These are phyloP conservation scores for Vigna nakashimae DNA, from an alignment of 306 rosid genomes.

Conservation along the genomic window DNA sequence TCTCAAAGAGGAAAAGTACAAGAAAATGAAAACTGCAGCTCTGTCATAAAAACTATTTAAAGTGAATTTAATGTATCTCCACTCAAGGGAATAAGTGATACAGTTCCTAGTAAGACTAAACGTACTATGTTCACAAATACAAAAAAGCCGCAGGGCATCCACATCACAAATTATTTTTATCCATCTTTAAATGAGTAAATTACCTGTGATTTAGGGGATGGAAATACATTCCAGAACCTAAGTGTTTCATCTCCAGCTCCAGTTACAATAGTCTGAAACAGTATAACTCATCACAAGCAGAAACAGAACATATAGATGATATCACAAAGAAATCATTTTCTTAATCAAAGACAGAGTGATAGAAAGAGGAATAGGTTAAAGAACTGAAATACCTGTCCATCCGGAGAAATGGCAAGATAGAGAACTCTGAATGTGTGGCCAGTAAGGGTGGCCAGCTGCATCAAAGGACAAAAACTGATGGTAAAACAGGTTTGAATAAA, in stretches of 20 bases:
- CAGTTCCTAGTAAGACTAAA: constrained; percentile 11
- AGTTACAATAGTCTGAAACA: constrained; percentile 92
- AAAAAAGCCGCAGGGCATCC: constrained; percentile 10
- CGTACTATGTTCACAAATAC: constrained; percentile 31
- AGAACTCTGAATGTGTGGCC: constrained; percentile 97
- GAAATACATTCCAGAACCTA: constrained; percentile 97
- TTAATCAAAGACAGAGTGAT: not conserved
- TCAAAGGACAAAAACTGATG: constrained; percentile 37
- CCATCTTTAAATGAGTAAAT: constrained; percentile 36
- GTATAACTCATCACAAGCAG: constrained; percentile 26
- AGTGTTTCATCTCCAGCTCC: constrained; percentile 99
- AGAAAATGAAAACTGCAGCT: not conserved
- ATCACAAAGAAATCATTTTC: constrained; percentile 11
- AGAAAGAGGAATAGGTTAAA: constrained; percentile 10
- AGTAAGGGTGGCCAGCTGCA: constrained; percentile 91
- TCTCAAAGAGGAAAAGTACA: constrained; percentile 15
- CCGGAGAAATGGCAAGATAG: constrained; percentile 97
- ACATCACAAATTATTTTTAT: not conserved
- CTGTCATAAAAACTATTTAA: constrained; percentile 1
- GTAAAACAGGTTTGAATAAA: constrained; percentile 10
- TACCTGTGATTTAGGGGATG: constrained; percentile 99
- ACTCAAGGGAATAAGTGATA: not conserved
- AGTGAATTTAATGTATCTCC: constrained; percentile 1
- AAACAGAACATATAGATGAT: constrained; percentile 20
- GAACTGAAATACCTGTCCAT: constrained; percentile 82